Evolutionary conservation across 768 basidiomycete genomes (phyloP).

Genomic region (Leccinum uliginosum): DNA sequence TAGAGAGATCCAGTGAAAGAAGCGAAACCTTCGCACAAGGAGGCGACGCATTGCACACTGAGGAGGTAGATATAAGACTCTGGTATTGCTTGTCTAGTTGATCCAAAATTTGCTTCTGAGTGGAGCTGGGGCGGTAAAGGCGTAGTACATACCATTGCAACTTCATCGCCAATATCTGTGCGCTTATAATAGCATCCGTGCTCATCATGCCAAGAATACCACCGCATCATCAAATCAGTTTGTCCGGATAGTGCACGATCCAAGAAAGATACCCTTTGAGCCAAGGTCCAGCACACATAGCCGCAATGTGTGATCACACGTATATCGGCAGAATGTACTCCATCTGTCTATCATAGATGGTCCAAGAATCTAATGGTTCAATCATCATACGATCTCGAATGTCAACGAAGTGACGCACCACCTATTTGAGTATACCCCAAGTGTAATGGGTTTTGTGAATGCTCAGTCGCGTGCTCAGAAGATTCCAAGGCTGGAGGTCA

Average conservation of each 20-base stretch:
- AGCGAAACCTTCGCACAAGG: conserved; percentile 83
- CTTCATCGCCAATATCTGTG: conserved; percentile 80
- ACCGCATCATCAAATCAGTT: no score
- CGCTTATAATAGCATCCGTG: conserved; percentile 61
- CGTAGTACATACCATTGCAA: conserved; percentile 69
- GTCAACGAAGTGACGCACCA: no score
- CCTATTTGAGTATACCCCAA: no score
- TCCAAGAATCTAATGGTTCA: no score
- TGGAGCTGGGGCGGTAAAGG: neutral
- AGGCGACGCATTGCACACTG: conserved; percentile 80
- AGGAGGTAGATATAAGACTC: conserved; percentile 93
- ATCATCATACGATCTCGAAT: no score
- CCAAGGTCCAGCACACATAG: no score
- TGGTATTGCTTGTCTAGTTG: conserved; percentile 95
- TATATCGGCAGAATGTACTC: no score
- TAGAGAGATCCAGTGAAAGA: conserved; percentile 71
- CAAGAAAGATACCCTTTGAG: no score
- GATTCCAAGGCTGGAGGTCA: neutral
- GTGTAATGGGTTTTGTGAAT: no score
- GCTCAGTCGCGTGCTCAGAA: neutral
- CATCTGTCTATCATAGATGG: no score
- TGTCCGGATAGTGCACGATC: no score
- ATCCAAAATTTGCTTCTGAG: conserved; percentile 46
- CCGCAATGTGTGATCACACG: no score
- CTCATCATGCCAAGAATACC: conserved; percentile 87